Base-by-base conservation (phyloP, 1,139 yeast genomes). In the Candida freyschussii region DNA sequence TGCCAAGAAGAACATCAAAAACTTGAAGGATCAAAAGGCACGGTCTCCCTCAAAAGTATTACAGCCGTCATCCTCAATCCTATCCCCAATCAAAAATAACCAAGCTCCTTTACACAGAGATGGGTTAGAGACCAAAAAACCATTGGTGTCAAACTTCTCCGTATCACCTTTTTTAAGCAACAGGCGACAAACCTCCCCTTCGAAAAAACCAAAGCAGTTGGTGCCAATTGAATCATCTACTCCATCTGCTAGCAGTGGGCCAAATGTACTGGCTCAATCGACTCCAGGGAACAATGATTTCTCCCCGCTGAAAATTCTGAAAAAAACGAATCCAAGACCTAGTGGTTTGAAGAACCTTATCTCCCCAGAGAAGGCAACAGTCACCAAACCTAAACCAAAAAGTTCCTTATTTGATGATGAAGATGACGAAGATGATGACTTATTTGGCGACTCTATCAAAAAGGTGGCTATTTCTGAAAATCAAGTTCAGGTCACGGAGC, bases 1-100 rank as follows among this genome's bases (percentile, higher is more conserved):
- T 24, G 58, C 57, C 4, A 53, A 56, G 38, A 52, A 49, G 36
- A 51, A 34, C 9, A 48, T 57, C 21, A 52, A 55, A 24, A 43
- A 39, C 12, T 29, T 55, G 30, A 53, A 48, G 29, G 32, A 33
- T 14, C 10, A 13, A 24, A 24, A 31, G 12, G 24, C 40, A n/a
- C 6, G 13, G 2, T 41, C 45, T 18, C 33, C 34, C 14, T 25
- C 34, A 17, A 35, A n/a, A n/a, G n/a, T n/a, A n/a, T n/a, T n/a
- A n/a, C n/a, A 33, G 29, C 28, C 4, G 13, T 30, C 29, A 6
- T 17, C 27, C 4, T 32, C 36, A 8, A 13, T 19, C 21, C 29
- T 24, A 15, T 28, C 37, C 5, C 30, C 42, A 10, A n/a, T 9
- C 23, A 4, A 32, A 39, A 14, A 14, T 24, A n/a, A n/a, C n/a